phyloP scores from a whole-genome alignment of 1,284 basidiomycete species.

The Marasmius oreades region DNA sequence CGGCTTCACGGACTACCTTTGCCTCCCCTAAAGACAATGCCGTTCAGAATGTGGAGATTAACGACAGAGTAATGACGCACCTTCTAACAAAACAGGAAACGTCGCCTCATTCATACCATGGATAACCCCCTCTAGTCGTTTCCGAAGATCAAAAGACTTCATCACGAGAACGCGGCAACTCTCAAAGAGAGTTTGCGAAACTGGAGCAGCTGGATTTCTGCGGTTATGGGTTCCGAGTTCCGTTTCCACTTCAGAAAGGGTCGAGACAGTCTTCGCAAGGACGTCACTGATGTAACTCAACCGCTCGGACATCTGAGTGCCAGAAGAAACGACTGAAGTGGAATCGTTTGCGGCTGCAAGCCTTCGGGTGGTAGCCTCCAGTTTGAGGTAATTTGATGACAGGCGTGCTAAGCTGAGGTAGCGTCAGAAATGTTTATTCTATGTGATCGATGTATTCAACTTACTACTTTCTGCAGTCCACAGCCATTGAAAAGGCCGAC shows the following conservation, averaged over 20 bases:
- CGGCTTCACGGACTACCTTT: conserved; percentile 21
- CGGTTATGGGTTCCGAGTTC: conserved; percentile 31
- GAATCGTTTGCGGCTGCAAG: conserved; percentile 25
- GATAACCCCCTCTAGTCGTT: conserved; percentile 23
- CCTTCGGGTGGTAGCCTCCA: conserved; percentile 26
- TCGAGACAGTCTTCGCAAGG: conserved; percentile 31
- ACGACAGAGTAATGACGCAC: conserved; percentile 22
- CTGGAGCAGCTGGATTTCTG: conserved; percentile 23
- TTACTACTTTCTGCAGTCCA: conserved; percentile 49
- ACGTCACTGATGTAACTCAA: conserved; percentile 29
- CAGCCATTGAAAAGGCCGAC: conserved; percentile 65
- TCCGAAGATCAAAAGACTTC: not conserved
- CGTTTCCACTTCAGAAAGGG: conserved; percentile 39
- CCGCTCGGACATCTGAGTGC: conserved; percentile 24
- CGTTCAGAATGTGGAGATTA: conserved; percentile 2
- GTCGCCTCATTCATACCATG: conserved; percentile 27
- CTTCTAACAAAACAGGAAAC: conserved; percentile 31
- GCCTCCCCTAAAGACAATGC: conserved; percentile 32
- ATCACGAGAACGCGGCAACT: not conserved
- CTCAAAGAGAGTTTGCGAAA: not conserved
- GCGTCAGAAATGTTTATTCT: conserved; percentile 4
- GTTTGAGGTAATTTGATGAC: conserved; percentile 21
- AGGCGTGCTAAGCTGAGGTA: conserved; percentile 34
- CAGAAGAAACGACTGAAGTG: conserved; percentile 24
- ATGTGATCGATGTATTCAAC: conserved; percentile 16